Evolutionary conservation across 2,329 filamentous ascomycete genomes (phyloP).

Genomic region (Ophiostoma tasmaniense): DNA sequence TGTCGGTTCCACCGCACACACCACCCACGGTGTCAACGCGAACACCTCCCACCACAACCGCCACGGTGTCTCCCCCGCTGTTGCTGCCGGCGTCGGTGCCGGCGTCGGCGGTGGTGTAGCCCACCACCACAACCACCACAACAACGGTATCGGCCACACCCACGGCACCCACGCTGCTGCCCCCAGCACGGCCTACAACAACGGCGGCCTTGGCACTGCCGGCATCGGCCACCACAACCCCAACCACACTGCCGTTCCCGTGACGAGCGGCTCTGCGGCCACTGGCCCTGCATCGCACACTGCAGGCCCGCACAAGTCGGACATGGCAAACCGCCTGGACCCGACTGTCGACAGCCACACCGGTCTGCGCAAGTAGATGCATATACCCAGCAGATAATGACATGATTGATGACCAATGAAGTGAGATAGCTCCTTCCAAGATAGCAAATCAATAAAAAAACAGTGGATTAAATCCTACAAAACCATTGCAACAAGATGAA

Average conservation of each 20-base stretch:
- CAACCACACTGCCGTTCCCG: neutral
- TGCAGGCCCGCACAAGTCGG: slow-evolving; percentile 26
- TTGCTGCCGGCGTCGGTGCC: neutral
- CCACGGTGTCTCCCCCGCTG: slow-evolving; percentile 1
- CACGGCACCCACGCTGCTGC: neutral
- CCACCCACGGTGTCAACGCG: neutral
- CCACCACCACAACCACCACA: slow-evolving; percentile 13
- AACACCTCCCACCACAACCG: neutral
- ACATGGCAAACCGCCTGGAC: slow-evolving; percentile 35
- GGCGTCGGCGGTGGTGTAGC: slow-evolving; percentile 1
- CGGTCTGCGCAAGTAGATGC: slow-evolving; percentile 12
- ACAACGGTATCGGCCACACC: neutral
- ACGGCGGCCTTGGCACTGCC: neutral
- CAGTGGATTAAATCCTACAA: neutral
- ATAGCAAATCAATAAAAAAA: neutral
- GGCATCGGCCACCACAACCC: neutral
- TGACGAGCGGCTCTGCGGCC: neutral
- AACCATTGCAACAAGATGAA: neutral
- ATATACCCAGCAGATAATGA: neutral
- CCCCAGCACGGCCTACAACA: slow-evolving; percentile 3
- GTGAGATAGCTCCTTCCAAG: neutral
- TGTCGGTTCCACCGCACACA: neutral
- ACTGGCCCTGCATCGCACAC: slow-evolving; percentile 28
- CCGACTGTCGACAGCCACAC: slow-evolving; percentile 41
- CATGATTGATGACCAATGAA: neutral